Evolutionary conservation across 305 asterid genomes (phyloP).

Genomic region (Ilex paraguariensis): DNA sequence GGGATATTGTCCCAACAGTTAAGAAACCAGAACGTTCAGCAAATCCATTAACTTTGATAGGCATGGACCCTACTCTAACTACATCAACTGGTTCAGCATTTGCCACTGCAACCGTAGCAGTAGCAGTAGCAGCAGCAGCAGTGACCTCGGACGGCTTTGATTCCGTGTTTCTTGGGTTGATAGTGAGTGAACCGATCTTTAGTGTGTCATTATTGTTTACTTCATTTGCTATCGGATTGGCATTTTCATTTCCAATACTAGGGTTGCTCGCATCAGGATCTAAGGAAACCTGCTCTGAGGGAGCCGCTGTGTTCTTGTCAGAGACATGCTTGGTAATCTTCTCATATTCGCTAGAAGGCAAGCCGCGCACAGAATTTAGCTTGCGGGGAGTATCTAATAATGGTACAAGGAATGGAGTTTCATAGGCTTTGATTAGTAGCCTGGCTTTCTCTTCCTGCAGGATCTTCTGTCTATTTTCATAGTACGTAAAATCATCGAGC

Average conservation of each 20-base stretch:
- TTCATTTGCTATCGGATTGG: conserved; percentile 21
- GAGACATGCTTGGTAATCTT: conserved; percentile 17
- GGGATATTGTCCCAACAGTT: conserved; percentile 73
- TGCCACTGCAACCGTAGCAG: conserved; percentile 17
- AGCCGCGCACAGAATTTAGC: conserved; percentile 28
- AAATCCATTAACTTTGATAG: conserved; percentile 45
- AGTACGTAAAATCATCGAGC: conserved; percentile 87
- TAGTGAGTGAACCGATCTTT: conserved; percentile 39
- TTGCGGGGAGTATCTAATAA: conserved; percentile 58
- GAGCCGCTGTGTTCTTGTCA: background rate
- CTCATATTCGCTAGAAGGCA: conserved; percentile 28
- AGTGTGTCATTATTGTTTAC: conserved; percentile 22
- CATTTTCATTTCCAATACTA: conserved; percentile 8
- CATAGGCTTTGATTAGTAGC: conserved; percentile 43
- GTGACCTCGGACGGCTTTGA: conserved; percentile 19
- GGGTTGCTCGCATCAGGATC: conserved; percentile 9
- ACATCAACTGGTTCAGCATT: conserved; percentile 31
- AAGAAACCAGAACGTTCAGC: conserved; percentile 42
- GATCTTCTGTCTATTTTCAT: conserved; percentile 73
- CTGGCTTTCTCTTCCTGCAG: conserved; percentile 74
- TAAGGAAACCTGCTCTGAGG: conserved; percentile 11
- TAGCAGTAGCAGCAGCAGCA: conserved; percentile 17
- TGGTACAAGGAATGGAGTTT: conserved; percentile 47
- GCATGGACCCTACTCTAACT: conserved; percentile 78
- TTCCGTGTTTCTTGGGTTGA: conserved; percentile 28